Evolutionary conservation across 202 grass and related monocot species (phyloP), one percentile per base, ranked within the genome.

Genomic region (Setaria viridis): DNA sequence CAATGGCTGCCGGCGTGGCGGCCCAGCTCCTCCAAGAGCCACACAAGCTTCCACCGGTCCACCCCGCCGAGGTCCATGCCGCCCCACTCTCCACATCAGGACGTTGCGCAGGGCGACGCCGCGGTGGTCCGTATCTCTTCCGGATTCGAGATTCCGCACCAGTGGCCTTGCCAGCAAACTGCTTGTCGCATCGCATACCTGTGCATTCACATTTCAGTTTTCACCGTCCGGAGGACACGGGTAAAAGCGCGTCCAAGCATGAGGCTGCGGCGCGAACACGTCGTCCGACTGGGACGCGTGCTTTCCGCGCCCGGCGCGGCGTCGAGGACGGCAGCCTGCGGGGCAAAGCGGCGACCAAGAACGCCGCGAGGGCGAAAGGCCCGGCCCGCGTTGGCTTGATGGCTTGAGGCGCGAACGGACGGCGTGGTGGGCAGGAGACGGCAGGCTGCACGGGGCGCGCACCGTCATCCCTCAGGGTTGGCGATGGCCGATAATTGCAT

Each of bases 261-360:
- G 11, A n/a, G 41, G 49, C 2, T 5, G 25, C 70, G 47, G 71
- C 8, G 8, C 72, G 30, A 33, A 7, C 50, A 10, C 50, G 50
- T 9, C 53, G 53, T 20, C n/a, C 34, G 53, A 25, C 5, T 9
- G 53, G 34, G 53, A 58, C 53, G 51, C 53, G 53, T 12, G 33
- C 51, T 41, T 74, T 55, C 16, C 49, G 65, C 35, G 65, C 64
- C 64, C 64, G 63, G 12, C 65, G 16, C 79, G 35, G n/a, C 7
- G 79, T 58, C 66, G 19, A 46, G 5, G 19, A 50, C 58, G 58
- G 58, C 58, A 60, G n/a, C n/a, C 64, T 70, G 65, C 82, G 13
- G 16, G 62, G 37, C 1, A 68, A 77, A 59, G 72, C 62, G 48
- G 59, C 82, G 82, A 84, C 72, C 47, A 21, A 19, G 79, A 21